A percentile compares a stretch with the other conserved stretches of the same genome.
phyloP scores from a whole-genome alignment of 1,284 basidiomycete species.

The Ceratobasidium sp. region DNA sequence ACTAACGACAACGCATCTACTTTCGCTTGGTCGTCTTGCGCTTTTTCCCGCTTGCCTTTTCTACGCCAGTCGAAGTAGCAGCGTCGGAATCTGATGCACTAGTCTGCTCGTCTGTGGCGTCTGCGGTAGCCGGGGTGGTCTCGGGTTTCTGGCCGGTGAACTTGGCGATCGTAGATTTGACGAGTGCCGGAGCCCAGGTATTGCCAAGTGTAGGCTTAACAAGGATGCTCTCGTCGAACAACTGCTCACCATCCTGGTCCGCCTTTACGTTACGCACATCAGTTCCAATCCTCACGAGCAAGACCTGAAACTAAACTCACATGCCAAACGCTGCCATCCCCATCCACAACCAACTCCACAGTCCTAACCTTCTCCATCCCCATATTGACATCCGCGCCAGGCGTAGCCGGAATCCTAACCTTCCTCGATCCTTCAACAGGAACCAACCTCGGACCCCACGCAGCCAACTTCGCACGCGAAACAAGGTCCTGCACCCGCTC shows the following conservation, averaged over 20 bases:
- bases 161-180: constrained; percentile 34
- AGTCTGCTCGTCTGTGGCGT: constrained; percentile 21
- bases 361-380: constrained; percentile 55
- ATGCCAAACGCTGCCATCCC: constrained; percentile 71
- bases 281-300: neutral
- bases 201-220: constrained; percentile 44
- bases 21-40: constrained; percentile 44
- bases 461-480: constrained; percentile 72
- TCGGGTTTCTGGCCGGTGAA: constrained; percentile 17
- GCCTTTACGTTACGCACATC: constrained; percentile 10
- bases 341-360: constrained; percentile 85
- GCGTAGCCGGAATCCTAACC: constrained; percentile 78
- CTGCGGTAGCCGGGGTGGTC: neutral
- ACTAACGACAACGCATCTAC: constrained; percentile 11
- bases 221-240: constrained; percentile 46
- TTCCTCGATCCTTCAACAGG: constrained; percentile 75
- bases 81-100: constrained; percentile 36
- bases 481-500: constrained; percentile 77
- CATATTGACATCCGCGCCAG: constrained; percentile 67
- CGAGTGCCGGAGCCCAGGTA: constrained; percentile 48
- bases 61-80: constrained; percentile 31
- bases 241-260: constrained; percentile 45
- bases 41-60: constrained; percentile 42
- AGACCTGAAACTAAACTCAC: constrained; percentile 62
- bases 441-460: constrained; percentile 80